Conservation (phyloP, 495 filamentous ascomycete species). For the Tuber calosporum region DNA sequence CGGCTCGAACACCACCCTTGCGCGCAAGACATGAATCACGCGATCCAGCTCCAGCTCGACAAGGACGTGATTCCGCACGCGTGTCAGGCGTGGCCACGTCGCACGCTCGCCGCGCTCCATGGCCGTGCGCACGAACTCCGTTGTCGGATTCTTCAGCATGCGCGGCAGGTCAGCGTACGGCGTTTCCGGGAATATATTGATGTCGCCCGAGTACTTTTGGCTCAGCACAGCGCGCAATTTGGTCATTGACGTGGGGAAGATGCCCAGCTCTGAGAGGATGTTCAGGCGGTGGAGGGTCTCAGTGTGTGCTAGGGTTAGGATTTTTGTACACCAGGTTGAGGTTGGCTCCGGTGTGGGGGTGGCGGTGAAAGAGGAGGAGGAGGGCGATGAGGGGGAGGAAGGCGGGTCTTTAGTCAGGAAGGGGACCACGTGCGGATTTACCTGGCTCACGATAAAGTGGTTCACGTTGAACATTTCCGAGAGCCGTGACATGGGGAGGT, state of each 20-base stretch:
- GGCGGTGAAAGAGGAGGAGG: slow-evolving; percentile 38
- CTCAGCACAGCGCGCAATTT: slow-evolving; percentile 74
- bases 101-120: slow-evolving; percentile 72
- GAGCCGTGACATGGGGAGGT: slow-evolving; percentile 83
- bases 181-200: slow-evolving; percentile 83
- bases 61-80: slow-evolving; percentile 72
- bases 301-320: slow-evolving; percentile 69
- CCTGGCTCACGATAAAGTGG: slow-evolving; percentile 94
- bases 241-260: slow-evolving; percentile 72
- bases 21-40: slow-evolving; percentile 68
- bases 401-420: slow-evolving; percentile 67
- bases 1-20: slow-evolving; percentile 71
- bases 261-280: slow-evolving; percentile 69
- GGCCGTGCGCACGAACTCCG: slow-evolving; percentile 77
- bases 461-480: slow-evolving; percentile 98
- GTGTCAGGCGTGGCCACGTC: slow-evolving; percentile 80
- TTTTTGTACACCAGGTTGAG: slow-evolving; percentile 57
- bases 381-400: slow-evolving; percentile 42
- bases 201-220: slow-evolving; percentile 91
- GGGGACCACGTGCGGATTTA: slow-evolving; percentile 88
- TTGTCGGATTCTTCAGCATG: slow-evolving; percentile 77
- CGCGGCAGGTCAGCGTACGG: slow-evolving; percentile 64
- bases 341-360: slow-evolving; percentile 40
- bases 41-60: slow-evolving; percentile 81
- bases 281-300: slow-evolving; percentile 77